Evolutionary conservation across 306 rosid genomes (phyloP), one percentile per base, ranked within the genome.

Genomic region (Potentilla sterilis): DNA sequence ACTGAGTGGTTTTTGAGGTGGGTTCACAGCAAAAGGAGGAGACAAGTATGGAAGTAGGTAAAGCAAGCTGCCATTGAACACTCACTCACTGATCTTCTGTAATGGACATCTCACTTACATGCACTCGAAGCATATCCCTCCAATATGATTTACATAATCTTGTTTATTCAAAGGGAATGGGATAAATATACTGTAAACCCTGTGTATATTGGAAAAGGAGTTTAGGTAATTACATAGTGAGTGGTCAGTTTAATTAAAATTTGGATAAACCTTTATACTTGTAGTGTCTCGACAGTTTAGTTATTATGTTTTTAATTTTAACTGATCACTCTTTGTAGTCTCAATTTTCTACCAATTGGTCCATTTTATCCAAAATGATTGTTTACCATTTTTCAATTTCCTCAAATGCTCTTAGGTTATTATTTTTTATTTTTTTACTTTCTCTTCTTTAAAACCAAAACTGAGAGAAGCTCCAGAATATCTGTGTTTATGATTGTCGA

Each of bases 81-180:
- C 69, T n/a, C 67, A 40, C 68, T 41, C 67, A 32, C 32, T 5
- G 40, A 78, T 70, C 70, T 61, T 70, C 73, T 71, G 79, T 82
- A 88, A 88, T 91, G 95, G 90, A 81, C 43, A 82, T 79, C 74
- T 88, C 97, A 86, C 92, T 81, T 84, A 41, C 81, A 70, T 82
- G 69, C 92, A 79, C 68, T 57, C 8, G 16, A 64, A 54, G 43
- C 35, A 83, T 80, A 82, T 54, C 67, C 8, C 59, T 65, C 62
- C 4, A 70, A 59, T 83, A 6, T 21, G n/a, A 18, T 28, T 49
- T 19, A 70, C 52, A 64, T 18, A 19, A 19, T 38, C 38, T 34
- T 38, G 69, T 38, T 38, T 34, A 18, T 65, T 8, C 28, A 35
- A 62, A 14, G 9, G 42, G 40, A 35, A 14, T 14, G 2, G 14